phyloP scores from a whole-genome alignment of 495 filamentous ascomycete species.

The Hyaloscypha bicolor region DNA sequence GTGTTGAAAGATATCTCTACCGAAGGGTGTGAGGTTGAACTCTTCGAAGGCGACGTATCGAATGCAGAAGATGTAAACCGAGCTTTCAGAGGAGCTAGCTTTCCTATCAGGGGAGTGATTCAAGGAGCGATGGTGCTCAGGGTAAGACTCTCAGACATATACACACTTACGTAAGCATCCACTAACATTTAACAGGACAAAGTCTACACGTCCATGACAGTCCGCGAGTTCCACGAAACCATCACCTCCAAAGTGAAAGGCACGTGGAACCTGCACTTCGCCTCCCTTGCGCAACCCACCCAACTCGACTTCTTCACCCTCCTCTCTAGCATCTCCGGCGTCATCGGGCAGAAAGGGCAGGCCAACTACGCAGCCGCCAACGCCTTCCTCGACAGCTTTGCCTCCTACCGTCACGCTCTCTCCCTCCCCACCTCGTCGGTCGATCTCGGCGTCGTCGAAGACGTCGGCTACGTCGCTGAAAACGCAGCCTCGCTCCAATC shows the following conservation, averaged over 20 bases:
- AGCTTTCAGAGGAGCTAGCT: conserved; percentile 31
- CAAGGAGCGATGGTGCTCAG: conserved; percentile 51
- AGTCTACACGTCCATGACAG: conserved; percentile 39
- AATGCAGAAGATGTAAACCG: neutral
- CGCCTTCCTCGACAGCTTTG: conserved; percentile 58
- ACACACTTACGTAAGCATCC: conserved; percentile 38
- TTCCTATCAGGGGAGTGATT: conserved; percentile 48
- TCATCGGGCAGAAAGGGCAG: conserved; percentile 61
- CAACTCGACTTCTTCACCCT: conserved; percentile 64
- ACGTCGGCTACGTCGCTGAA: conserved; percentile 33
- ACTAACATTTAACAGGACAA: neutral
- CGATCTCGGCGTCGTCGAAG: conserved; percentile 49
- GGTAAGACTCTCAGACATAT: conserved; percentile 1
- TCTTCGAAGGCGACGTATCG: conserved; percentile 40
- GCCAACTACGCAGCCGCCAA: conserved; percentile 66
- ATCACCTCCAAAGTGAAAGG: conserved; percentile 44
- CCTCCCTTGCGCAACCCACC: conserved; percentile 21
- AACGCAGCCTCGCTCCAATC: too few species aligned
- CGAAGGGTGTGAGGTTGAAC: conserved; percentile 26
- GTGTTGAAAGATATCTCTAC: conserved; percentile 29
- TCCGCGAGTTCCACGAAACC: conserved; percentile 34
- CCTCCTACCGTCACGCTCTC: conserved; percentile 44
- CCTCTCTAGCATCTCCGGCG: conserved; percentile 60
- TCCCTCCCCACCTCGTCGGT: conserved; percentile 51
- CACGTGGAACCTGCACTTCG: conserved; percentile 43